Conservation (phyloP, 495 filamentous ascomycete species). For the Talaromyces wortmannii region DNA sequence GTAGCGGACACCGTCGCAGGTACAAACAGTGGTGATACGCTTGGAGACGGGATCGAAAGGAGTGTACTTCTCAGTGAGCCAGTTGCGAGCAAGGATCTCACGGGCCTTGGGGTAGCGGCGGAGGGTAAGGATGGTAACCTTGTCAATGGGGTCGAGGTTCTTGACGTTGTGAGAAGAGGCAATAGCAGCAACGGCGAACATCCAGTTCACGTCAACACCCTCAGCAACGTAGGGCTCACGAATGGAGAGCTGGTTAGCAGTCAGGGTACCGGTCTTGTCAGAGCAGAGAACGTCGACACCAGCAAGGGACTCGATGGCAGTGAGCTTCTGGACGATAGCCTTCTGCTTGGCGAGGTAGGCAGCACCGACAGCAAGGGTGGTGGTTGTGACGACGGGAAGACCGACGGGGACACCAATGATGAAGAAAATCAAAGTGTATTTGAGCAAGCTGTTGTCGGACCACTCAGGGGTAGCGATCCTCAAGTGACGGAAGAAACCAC, state of each 20-base stretch:
- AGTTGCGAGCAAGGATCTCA: conserved; percentile 62
- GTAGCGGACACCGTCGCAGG: conserved; percentile 61
- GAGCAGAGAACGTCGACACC: conserved; percentile 73
- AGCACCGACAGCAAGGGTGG: conserved; percentile 68
- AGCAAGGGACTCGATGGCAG: conserved; percentile 69
- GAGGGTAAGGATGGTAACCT: conserved; percentile 67
- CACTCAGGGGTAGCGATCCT: conserved; percentile 56
- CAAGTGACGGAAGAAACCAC: conserved; percentile 68
- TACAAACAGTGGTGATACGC: conserved; percentile 63
- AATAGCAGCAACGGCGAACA: conserved; percentile 70
- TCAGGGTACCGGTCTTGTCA: conserved; percentile 75
- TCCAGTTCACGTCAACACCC: conserved; percentile 72
- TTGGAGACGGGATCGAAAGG: conserved; percentile 76
- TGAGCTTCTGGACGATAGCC: conserved; percentile 71
- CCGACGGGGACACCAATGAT: conserved; percentile 72
- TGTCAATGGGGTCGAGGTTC: conserved; percentile 71
- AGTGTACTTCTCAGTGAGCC: conserved; percentile 69
- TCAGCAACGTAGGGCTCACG: conserved; percentile 70
- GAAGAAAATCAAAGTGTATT: conserved; percentile 60
- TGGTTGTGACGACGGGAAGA: conserved; percentile 69
- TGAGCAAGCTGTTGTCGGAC: conserved; percentile 49
- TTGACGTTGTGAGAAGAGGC: conserved; percentile 73
- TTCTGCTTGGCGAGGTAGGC: conserved; percentile 69
- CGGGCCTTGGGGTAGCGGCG: conserved; percentile 67
- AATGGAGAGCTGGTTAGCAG: conserved; percentile 69